A percentile compares a stretch with the other conserved stretches of the same genome.
Evolutionary conservation across 208 protist species (phyloP).

Genomic region (Wallacemonas collosoma): DNA sequence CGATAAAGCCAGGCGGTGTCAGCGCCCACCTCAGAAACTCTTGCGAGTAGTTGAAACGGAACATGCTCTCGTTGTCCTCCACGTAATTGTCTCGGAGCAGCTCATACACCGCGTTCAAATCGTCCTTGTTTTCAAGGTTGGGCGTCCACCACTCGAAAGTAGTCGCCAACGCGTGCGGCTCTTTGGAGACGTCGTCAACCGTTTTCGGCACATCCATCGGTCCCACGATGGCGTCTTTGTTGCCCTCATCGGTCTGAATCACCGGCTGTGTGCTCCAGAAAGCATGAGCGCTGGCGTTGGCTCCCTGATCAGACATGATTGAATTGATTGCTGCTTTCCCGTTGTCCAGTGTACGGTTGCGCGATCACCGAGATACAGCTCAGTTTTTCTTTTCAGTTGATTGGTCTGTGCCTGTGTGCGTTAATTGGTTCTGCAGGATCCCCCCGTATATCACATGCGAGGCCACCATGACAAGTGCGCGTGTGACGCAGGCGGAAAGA

Average conservation of each 20-base stretch:
- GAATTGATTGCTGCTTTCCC: too few species aligned
- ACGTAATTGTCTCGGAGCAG: conserved; percentile 99
- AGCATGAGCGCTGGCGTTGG: conserved; percentile 31
- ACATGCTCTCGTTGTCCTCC: conserved; percentile 99
- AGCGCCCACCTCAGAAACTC: conserved; percentile 98
- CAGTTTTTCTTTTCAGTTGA: conserved; percentile 1
- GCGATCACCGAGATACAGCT: neutral
- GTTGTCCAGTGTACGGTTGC: too few species aligned
- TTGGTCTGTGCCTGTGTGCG: conserved; percentile 14
- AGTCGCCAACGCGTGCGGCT: conserved; percentile 91
- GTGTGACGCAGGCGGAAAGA: too few species aligned
- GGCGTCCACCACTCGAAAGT: conserved; percentile 96
- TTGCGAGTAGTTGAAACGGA: conserved; percentile 99
- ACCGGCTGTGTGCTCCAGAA: conserved; percentile 92
- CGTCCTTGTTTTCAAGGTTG: conserved; percentile 81
- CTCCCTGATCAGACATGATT: conserved; percentile 9
- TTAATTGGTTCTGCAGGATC: too few species aligned
- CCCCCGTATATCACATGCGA: too few species aligned
- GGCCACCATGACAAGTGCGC: too few species aligned
- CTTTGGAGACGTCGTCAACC: conserved; percentile 83
- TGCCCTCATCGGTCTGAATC: conserved; percentile 41
- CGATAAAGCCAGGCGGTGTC: conserved; percentile 93
- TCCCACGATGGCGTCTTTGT: conserved; percentile 30
- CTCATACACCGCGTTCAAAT: conserved; percentile 88
- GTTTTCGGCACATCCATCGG: conserved; percentile 72